phyloP scores from a whole-genome alignment of 306 rosid species.

The Pyrus communis region DNA sequence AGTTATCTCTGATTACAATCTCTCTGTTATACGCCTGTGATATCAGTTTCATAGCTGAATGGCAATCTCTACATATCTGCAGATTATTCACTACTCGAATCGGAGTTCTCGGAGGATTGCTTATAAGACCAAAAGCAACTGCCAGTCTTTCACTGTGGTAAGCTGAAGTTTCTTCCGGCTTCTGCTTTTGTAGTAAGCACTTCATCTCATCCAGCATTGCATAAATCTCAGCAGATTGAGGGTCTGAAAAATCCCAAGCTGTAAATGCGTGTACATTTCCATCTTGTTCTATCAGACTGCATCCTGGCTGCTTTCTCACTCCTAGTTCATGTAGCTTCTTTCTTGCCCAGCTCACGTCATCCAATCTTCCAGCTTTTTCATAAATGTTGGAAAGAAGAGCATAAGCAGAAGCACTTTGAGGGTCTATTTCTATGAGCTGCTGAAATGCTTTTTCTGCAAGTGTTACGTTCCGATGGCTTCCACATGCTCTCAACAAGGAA shows the following conservation, averaged over 20 bases:
- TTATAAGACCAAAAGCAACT: constrained; percentile 9
- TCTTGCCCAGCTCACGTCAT: constrained; percentile 7
- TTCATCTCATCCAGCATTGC: constrained; percentile 12
- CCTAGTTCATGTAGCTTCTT: constrained; percentile 18
- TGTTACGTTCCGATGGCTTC: constrained; percentile 13
- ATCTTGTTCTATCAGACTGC: constrained; percentile 9
- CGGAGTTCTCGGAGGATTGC: not conserved
- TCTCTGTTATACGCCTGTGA: constrained; percentile 12
- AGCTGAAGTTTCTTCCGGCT: constrained; percentile 9
- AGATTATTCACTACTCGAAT: constrained; percentile 25
- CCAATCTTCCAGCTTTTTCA: constrained; percentile 13
- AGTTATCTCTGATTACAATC: constrained; percentile 11
- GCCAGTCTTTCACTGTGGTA: constrained; percentile 17
- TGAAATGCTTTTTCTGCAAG: constrained; percentile 24
- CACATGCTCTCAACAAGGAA: constrained; percentile 18
- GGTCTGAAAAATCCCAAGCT: constrained; percentile 20
- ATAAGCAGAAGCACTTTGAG: constrained; percentile 12
- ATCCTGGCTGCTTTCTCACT: constrained; percentile 21
- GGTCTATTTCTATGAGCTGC: constrained; percentile 17
- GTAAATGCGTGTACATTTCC: constrained; percentile 15
- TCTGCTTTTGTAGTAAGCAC: not conserved
- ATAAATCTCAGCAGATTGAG: constrained; percentile 8
- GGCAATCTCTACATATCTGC: constrained; percentile 19
- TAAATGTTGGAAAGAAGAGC: constrained; percentile 15
- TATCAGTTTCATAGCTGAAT: constrained; percentile 15